Evolutionary conservation across 371 early-diverging fungal genomes (phyloP), one percentile per base, ranked within the genome.

Genomic region (Mortierella sp.): DNA sequence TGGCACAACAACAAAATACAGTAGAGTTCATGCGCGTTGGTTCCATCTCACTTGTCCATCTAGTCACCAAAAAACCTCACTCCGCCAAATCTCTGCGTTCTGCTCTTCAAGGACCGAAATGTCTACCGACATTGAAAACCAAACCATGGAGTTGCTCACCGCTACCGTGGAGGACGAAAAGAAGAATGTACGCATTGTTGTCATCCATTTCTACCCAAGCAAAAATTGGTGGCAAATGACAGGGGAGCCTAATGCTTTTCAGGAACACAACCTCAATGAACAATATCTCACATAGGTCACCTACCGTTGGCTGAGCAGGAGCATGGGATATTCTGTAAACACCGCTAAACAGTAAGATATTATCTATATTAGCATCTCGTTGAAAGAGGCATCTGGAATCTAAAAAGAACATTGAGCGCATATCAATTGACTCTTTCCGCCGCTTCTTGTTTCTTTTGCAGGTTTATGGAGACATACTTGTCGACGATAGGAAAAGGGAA

Each of bases 241-340:
- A 56, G 37, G n/a, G n/a, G 40, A 45, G 22, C 26, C 31, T 28
- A 47, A 23, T 57, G 23, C 29, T 26, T 40, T 53, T 53, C 53
- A 53, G 23, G 40, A 60, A 37, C 37, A 60, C 37, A 37, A n/a
- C 28, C 22, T 26, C 60, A 32, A 34, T 57, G 31, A 57, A 57
- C 31, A 54, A 54, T 23, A 19, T n/a, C 22, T 28, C 58, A n/a
- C n/a, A 22, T 69, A 80, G 81, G 65, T 80, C 62, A 80, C 81
- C 13, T 80, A 80, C 42, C 71, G 75, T 7, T 80, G 81, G 81
- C 32, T 80, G 56, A 80, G 81, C 55, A 70, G 81, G 47, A 80
- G 81, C 58, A 68, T 80, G 75, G 75, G 75, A 22, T 64, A 64
- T 57, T 75, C 75, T 67, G 81, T 80, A 65, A 80, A 80, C 28